Evolutionary conservation across 768 basidiomycete genomes (phyloP).

Genomic region (Pleurotus tuoliensis): DNA sequence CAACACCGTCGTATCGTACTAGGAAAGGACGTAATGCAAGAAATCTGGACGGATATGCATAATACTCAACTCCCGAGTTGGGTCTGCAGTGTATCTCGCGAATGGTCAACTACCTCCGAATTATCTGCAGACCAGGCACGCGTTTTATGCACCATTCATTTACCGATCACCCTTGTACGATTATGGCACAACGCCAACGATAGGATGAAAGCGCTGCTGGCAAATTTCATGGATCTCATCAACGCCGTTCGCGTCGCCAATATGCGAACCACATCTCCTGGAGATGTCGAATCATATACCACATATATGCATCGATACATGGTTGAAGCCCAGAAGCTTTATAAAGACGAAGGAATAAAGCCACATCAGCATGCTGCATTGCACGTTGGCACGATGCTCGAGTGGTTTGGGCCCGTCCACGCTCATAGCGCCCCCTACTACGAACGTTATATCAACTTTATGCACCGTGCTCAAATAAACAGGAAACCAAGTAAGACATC

Average conservation of each 20-base stretch:
- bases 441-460: slow-evolving; percentile 22
- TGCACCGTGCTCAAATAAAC: slow-evolving; percentile 16
- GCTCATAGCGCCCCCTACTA: slow-evolving; percentile 22
- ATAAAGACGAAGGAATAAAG: slow-evolving; percentile 12
- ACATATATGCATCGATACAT: slow-evolving; percentile 17
- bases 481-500: slow-evolving; percentile 12
- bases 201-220: slow-evolving; percentile 16
- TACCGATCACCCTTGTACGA: slow-evolving; percentile 23
- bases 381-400: slow-evolving; percentile 17
- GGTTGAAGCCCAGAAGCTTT: slow-evolving; percentile 8
- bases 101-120: slow-evolving; percentile 21
- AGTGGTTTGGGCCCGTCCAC: slow-evolving; percentile 21
- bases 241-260: slow-evolving; percentile 18
- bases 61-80: slow-evolving; percentile 24
- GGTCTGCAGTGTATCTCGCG: slow-evolving; percentile 23
- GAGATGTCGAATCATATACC: slow-evolving; percentile 17
- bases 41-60: slow-evolving; percentile 25
- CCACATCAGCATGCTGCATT: slow-evolving; percentile 19
- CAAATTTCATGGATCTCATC: slow-evolving; percentile 25
- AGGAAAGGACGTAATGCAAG: slow-evolving; percentile 23
- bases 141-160: slow-evolving; percentile 21
- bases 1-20: slow-evolving; percentile 14
- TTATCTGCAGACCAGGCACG: slow-evolving; percentile 27
- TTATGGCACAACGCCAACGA: slow-evolving; percentile 15
- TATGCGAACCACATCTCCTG: slow-evolving; percentile 13